A percentile compares a stretch with the other conserved stretches of the same genome.
Conservation (phyloP, 495 filamentous ascomycete species). For the Jackrogersella multiformis region DNA sequence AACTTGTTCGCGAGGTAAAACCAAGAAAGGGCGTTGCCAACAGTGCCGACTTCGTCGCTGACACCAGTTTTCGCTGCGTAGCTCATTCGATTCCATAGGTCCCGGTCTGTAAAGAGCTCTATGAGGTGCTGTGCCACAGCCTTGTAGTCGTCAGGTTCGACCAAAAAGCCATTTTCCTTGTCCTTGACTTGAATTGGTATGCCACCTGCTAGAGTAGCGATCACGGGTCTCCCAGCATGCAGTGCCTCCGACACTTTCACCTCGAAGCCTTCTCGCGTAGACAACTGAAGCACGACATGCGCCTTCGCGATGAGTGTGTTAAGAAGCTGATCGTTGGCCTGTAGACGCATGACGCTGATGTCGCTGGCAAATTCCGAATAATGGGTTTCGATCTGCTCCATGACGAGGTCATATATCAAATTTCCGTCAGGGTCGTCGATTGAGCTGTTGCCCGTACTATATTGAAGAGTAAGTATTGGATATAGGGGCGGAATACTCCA, state of each 20-base stretch:
- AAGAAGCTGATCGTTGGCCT: slow-evolving; percentile 81
- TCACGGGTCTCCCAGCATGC: slow-evolving; percentile 84
- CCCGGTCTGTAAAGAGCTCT: slow-evolving; percentile 72
- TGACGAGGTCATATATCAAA: slow-evolving; percentile 74
- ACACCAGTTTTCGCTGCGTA: slow-evolving; percentile 71
- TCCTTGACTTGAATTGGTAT: slow-evolving; percentile 84
- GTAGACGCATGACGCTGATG: slow-evolving; percentile 79
- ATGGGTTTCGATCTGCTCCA: slow-evolving; percentile 68
- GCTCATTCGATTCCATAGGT: slow-evolving; percentile 72
- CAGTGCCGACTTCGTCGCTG: slow-evolving; percentile 84
- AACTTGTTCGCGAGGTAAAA: slow-evolving; percentile 77
- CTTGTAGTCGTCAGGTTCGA: slow-evolving; percentile 75
- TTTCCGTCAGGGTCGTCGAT: slow-evolving; percentile 87
- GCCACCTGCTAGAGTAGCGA: slow-evolving; percentile 80
- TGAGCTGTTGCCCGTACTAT: slow-evolving; percentile 74
- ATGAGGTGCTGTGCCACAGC: slow-evolving; percentile 76
- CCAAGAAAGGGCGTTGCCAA: slow-evolving; percentile 82
- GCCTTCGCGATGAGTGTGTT: slow-evolving; percentile 81
- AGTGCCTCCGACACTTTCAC: slow-evolving; percentile 90
- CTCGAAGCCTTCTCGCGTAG: slow-evolving; percentile 86
- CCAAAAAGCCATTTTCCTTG: slow-evolving; percentile 78
- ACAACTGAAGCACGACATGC: slow-evolving; percentile 79
- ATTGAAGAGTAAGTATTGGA: slow-evolving; percentile 1
- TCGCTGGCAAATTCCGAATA: slow-evolving; percentile 61
- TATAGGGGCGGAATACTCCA: neutral